A percentile compares a stretch with the other conserved stretches of the same genome.
Conservation (phyloP, 495 filamentous ascomycete genomes). For the Aspergillus funiculosus region DNA sequence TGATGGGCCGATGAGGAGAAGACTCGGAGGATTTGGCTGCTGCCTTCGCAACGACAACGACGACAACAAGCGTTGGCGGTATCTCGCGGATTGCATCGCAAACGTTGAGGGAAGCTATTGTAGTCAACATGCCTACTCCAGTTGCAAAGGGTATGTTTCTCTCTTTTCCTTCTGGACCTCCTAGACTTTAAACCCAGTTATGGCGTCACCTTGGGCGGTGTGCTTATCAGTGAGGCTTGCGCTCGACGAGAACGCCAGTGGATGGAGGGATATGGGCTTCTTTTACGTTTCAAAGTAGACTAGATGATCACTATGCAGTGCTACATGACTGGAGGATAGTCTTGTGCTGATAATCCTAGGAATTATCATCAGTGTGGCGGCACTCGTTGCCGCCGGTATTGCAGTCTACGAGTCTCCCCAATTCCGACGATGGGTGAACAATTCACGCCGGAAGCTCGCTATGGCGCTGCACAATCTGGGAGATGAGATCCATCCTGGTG, state of each 20-base stretch:
- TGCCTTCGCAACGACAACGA: constrained; percentile 8
- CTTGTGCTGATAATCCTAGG: constrained; percentile 44
- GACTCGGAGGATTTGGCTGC: not conserved
- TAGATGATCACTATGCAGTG: no score
- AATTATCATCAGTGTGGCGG: constrained; percentile 68
- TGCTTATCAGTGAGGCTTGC: constrained; percentile 39
- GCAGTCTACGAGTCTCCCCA: constrained; percentile 82
- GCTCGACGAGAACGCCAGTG: no score
- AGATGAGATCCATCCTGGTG: constrained; percentile 62
- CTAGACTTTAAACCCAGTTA: constrained; percentile 6
- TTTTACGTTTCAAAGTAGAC: no score
- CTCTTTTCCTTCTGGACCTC: constrained; percentile 1
- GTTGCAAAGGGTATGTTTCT: constrained; percentile 47
- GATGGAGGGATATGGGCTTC: no score
- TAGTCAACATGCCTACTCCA: constrained; percentile 44
- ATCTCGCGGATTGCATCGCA: not conserved
- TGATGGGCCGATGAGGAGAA: constrained; percentile 12
- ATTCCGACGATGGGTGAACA: constrained; percentile 67
- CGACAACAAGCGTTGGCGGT: not conserved
- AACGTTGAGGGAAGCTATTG: not conserved
- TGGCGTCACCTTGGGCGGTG: constrained; percentile 22
- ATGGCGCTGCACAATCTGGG: constrained; percentile 70
- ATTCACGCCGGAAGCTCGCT: constrained; percentile 71
- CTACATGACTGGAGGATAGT: no score
- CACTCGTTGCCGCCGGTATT: constrained; percentile 74